phyloP scores from a whole-genome alignment of 352 stramenopile species.

The Pythium volutum region DNA sequence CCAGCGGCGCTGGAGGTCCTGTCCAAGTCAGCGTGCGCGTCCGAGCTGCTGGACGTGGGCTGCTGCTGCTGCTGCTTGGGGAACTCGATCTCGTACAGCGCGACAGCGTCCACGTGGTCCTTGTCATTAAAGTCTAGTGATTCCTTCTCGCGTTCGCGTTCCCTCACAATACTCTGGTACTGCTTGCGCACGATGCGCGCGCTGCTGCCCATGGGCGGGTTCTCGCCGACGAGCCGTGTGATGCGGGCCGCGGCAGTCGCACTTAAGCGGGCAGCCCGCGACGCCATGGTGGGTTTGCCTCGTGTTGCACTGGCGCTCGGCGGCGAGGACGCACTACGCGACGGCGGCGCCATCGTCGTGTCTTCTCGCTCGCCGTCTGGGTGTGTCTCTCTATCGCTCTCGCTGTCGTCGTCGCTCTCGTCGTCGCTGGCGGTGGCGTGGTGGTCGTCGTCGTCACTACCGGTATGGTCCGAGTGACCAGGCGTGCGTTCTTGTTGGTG shows the following conservation, averaged over 20 bases:
- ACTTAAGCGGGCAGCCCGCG: conserved; percentile 13
- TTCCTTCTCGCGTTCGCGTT: conserved; percentile 33
- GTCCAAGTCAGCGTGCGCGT: background rate
- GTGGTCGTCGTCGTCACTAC: background rate
- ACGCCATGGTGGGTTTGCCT: background rate
- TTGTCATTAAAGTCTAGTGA: background rate
- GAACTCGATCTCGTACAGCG: conserved; percentile 58
- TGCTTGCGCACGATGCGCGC: conserved; percentile 39
- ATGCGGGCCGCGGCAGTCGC: conserved; percentile 21
- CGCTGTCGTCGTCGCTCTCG: background rate
- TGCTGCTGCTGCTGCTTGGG: conserved; percentile 26
- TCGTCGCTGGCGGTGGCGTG: conserved; percentile 4
- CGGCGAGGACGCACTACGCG: background rate
- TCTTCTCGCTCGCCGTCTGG: background rate
- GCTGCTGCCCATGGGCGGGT: conserved; percentile 30
- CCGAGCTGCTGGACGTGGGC: too few species aligned
- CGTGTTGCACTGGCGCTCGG: background rate
- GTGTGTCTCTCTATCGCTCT: background rate
- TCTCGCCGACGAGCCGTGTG: conserved; percentile 35
- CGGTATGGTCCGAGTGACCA: background rate
- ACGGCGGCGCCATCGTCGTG: background rate
- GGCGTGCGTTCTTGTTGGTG: background rate
- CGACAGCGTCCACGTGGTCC: conserved; percentile 35
- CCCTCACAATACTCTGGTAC: conserved; percentile 39
- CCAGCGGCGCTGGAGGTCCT: background rate